phyloP scores from a whole-genome alignment of 164 flowering plant genomes.

The Umbilicus rupestris region DNA sequence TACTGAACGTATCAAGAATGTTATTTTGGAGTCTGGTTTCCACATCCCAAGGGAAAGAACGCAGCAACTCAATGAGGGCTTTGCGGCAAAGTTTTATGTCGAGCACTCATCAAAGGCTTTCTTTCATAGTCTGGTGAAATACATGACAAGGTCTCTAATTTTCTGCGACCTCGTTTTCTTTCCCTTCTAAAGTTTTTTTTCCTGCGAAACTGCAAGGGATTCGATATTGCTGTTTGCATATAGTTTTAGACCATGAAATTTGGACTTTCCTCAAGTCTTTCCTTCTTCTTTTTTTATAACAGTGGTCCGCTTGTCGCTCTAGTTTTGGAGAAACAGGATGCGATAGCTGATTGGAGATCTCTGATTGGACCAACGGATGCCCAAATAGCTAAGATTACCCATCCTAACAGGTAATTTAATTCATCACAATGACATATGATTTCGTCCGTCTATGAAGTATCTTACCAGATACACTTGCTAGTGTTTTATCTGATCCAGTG shows the following conservation, averaged over 20 bases:
- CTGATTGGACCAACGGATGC: conserved; percentile 92
- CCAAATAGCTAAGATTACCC: conserved; percentile 59
- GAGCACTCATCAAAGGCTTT: conserved; percentile 69
- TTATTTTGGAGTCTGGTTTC: conserved; percentile 53
- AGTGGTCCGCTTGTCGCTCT: conserved; percentile 72
- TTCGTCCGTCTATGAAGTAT: not conserved
- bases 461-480: not conserved
- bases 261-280: not conserved
- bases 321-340: conserved; percentile 81
- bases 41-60: conserved; percentile 32
- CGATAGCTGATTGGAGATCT: conserved; percentile 77
- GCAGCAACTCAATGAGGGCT: conserved; percentile 41
- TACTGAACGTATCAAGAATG: conserved; percentile 35
- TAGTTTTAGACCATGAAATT: not conserved
- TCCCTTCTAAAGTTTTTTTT: not conserved
- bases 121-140: conserved; percentile 55
- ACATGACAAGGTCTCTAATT: conserved; percentile 67
- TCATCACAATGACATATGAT: not conserved
- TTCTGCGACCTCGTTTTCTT: not conserved
- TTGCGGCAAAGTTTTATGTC: conserved; percentile 42
- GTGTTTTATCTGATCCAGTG: not conserved
- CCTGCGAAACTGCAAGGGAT: not conserved
- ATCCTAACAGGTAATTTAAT: conserved; percentile 57
- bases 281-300: conserved; percentile 7
- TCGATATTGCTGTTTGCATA: not conserved